Evolutionary conservation across 1,139 yeast genomes (phyloP).

Genomic region (Kodamaea suecica): DNA sequence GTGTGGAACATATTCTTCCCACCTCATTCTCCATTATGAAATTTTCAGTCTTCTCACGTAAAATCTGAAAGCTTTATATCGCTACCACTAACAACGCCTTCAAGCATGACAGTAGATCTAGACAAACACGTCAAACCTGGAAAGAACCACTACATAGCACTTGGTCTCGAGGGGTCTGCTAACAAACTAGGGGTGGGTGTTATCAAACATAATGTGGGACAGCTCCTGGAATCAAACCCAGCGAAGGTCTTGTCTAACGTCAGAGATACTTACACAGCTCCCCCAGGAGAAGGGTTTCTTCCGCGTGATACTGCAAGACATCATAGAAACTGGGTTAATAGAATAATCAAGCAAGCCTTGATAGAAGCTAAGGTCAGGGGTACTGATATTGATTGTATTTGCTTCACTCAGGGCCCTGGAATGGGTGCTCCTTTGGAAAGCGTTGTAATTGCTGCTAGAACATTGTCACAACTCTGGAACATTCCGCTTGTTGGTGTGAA

Average conservation of each 20-base stretch:
- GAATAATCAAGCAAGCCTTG: conserved; percentile 68
- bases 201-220: conserved; percentile 64
- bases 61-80: no score
- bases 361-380: conserved; percentile 57
- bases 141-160: conserved; percentile 58
- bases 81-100: no score
- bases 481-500: conserved; percentile 91
- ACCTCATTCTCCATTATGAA: no score
- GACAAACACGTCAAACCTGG: conserved; percentile 42
- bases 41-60: no score
- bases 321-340: conserved; percentile 92
- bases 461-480: conserved; percentile 75
- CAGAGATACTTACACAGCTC: conserved; percentile 91
- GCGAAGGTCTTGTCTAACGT: conserved; percentile 82
- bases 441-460: conserved; percentile 89
- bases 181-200: conserved; percentile 94
- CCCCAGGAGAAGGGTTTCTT: conserved; percentile 96
- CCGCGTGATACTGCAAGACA: conserved; percentile 97
- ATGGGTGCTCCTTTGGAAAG: conserved; percentile 98
- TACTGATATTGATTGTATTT: conserved; percentile 76
- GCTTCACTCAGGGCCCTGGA: conserved; percentile 98
- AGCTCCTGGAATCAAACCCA: conserved; percentile 48
- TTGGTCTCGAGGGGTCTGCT: conserved; percentile 96
- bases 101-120: conserved; percentile 36
- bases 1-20: no score